phyloP scores from a whole-genome alignment of 768 basidiomycete species.

The Tricholoma sp. region DNA sequence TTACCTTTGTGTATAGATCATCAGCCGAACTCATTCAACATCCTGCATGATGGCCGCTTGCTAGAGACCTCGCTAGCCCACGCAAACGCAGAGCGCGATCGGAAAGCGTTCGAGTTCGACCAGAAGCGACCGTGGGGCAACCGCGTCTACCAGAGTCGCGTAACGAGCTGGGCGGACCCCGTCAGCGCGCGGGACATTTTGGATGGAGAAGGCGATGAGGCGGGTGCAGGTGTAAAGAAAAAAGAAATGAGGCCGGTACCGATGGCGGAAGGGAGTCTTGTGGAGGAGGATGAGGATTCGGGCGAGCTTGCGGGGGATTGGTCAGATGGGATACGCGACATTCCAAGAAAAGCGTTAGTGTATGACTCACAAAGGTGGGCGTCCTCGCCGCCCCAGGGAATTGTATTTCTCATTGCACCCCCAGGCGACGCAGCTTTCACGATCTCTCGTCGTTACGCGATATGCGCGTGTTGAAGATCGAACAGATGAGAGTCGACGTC shows the following conservation, averaged over 20 bases:
- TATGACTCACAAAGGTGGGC: conserved; percentile 27
- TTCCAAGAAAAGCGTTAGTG: conserved; percentile 12
- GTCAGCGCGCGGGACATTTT: conserved; percentile 34
- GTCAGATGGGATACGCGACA: conserved; percentile 14
- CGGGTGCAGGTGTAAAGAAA: conserved; percentile 14
- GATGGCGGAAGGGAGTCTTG: conserved; percentile 6
- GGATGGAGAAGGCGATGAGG: conserved; percentile 27
- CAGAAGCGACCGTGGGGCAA: conserved; percentile 36
- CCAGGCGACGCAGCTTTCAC: conserved; percentile 62
- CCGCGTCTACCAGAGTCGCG: conserved; percentile 32
- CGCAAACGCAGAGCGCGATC: conserved; percentile 26
- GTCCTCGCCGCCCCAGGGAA: conserved; percentile 4
- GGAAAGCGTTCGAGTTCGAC: conserved; percentile 32
- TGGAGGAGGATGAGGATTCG: conserved; percentile 6
- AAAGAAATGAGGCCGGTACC: conserved; percentile 9
- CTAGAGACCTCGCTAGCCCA: conserved; percentile 14
- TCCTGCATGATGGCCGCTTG: conserved; percentile 13
- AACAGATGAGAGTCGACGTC: conserved; percentile 75
- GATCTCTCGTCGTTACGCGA: conserved; percentile 47
- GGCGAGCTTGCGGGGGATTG: conserved; percentile 4
- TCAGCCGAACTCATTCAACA: conserved; percentile 17
- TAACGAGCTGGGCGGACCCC: conserved; percentile 55
- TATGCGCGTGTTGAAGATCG: conserved; percentile 44
- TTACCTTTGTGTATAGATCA: conserved; percentile 8
- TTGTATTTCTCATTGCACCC: not conserved